Base-by-base conservation (phyloP, 2,329 filamentous ascomycete genomes). In the Chaetothyriales sp. region DNA sequence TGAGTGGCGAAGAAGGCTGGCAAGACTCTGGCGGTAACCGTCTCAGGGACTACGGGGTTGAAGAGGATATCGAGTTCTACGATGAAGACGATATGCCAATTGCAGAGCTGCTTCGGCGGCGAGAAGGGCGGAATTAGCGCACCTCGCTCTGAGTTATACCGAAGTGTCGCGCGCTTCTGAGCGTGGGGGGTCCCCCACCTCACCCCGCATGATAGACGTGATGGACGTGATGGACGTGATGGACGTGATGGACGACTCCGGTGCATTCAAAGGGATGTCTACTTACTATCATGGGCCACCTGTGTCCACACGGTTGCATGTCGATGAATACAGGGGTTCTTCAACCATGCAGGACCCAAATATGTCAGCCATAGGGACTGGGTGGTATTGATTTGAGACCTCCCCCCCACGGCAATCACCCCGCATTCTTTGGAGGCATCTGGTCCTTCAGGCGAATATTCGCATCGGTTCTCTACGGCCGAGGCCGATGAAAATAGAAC, bases 31-130 rank as follows among this genome's bases (percentile, higher is more conserved):
- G 82, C 60, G 80, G 80, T 3, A 80, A 83, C 56, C 66, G 78
- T 18, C 65, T 83, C 19, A 68, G 74, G 18, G 80, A 83, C 57
- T 83, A 82, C 61, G 80, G 80, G 0, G 77, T 83, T 2, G 80
- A 83, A 60, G 80, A 82, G 62, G 77, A 80, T 28, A 71, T 73
- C 1, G 80, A 82, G 56, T 82, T 82, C 52, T 81, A 80, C 58
- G 79, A 81, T 56, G 57, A 78, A 52, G 80, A 83, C 54, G 74
- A 82, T 59, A 62, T 82, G 13, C 80, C 80, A 1, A 63, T 83
- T 48, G 73, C 71, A 4, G 69, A 79, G 54, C 62, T 83, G 10
- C 66, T 82, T 50, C 64, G 66, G 49, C 65, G 68, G 44, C 58
- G 57, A 51, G 58, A 63, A 49, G 9, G 46, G 47, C 47, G 48